Percentiles rank a stretch among this genome's conserved stretches.
Evolutionary conservation across 371 early-diverging fungal genomes (phyloP).

Genomic region (Lichtheimia ornata): DNA sequence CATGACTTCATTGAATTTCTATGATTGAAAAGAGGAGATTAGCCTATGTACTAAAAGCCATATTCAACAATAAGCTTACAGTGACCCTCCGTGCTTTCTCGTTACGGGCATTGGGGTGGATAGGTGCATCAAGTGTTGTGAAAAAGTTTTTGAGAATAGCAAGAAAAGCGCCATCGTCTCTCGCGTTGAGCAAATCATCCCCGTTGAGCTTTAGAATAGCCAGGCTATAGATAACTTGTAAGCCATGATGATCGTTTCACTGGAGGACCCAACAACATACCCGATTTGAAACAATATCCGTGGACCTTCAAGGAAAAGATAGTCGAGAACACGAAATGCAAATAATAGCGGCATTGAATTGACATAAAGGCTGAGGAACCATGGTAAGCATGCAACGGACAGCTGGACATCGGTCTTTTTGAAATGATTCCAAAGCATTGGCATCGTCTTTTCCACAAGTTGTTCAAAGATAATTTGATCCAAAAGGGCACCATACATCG

Average conservation of each 20-base stretch:
- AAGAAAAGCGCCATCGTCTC: constrained; percentile 94
- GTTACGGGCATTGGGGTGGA: constrained; percentile 59
- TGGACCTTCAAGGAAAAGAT: constrained; percentile 93
- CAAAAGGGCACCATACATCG: constrained; percentile 95
- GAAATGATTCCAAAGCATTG: constrained; percentile 77
- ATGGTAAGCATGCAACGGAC: constrained; percentile 92
- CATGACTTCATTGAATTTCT: constrained; percentile 91
- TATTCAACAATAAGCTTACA: constrained; percentile 21
- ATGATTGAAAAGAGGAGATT: neutral
- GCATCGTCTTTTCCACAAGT: constrained; percentile 79
- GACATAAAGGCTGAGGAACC: constrained; percentile 95
- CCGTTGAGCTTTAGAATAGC: constrained; percentile 94
- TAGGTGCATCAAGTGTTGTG: constrained; percentile 64
- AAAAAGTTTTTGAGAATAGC: constrained; percentile 78
- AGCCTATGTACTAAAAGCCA: neutral
- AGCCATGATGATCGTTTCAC: neutral
- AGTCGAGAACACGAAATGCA: constrained; percentile 91
- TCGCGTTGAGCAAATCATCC: constrained; percentile 77
- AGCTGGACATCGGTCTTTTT: constrained; percentile 89
- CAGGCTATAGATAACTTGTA: constrained; percentile 15
- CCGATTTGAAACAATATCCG: constrained; percentile 92
- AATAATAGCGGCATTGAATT: constrained; percentile 90
- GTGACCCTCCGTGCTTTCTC: constrained; percentile 65
- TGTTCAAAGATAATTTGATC: constrained; percentile 95
- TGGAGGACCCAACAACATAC: constrained; percentile 30